Conservation (phyloP, 768 basidiomycete genomes). For the Dioszegia crocea region DNA sequence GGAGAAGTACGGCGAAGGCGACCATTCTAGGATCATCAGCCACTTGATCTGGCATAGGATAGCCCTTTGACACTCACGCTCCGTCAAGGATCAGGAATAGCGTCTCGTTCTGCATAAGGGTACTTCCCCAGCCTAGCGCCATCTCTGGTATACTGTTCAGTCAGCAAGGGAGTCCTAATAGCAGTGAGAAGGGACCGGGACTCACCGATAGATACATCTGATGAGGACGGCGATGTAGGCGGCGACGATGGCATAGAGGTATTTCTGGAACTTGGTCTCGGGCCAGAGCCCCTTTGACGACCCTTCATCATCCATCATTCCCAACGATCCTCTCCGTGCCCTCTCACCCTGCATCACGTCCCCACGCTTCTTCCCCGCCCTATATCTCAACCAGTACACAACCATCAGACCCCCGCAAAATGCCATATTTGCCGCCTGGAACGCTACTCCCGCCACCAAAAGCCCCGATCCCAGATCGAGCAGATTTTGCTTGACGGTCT, state of each 20-base stretch:
- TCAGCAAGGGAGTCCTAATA: background rate
- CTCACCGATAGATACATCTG: constrained; percentile 16
- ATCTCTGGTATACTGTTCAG: constrained; percentile 2
- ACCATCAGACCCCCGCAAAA: constrained; percentile 16
- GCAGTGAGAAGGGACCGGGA: background rate
- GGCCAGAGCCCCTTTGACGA: background rate
- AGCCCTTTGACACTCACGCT: background rate
- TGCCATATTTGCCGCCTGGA: constrained; percentile 17
- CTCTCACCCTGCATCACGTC: background rate
- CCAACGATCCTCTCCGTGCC: background rate
- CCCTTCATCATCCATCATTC: background rate
- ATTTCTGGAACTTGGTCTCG: constrained; percentile 4
- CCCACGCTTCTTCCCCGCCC: background rate
- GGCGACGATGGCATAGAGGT: constrained; percentile 9
- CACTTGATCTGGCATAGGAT: background rate
- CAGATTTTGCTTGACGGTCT: background rate
- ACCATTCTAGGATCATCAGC: constrained; percentile 2
- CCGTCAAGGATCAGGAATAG: constrained; percentile 11
- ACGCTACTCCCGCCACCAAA: constrained; percentile 10
- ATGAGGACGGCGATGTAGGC: constrained; percentile 7
- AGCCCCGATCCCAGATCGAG: constrained; percentile 9
- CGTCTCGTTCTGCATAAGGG: constrained; percentile 2
- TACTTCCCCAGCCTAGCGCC: constrained; percentile 5
- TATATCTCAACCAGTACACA: constrained; percentile 5
- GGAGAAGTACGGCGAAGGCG: constrained; percentile 5